Conservation (phyloP, 306 rosid species). For the Prunus kanzakura region DNA sequence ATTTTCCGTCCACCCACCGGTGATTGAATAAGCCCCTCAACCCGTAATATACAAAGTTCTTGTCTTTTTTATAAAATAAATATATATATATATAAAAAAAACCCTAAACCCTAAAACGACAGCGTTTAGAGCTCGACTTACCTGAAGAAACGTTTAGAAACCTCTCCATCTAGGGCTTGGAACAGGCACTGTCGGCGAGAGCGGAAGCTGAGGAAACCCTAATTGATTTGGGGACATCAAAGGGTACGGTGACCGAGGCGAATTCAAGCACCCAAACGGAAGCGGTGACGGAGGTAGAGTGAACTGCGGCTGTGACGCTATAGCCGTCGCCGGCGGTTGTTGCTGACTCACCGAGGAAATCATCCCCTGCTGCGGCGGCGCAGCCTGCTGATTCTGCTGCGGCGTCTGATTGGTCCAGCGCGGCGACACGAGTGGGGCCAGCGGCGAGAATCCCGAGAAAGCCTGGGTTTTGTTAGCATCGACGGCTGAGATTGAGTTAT, state of each 20-base stretch:
- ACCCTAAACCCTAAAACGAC: slow-evolving; percentile 28
- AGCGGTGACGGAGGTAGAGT: slow-evolving; percentile 59
- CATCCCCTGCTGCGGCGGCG: slow-evolving; percentile 16
- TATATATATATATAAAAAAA: not conserved
- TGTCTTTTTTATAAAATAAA: not conserved
- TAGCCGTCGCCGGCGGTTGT: slow-evolving; percentile 9
- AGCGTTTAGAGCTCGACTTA: slow-evolving; percentile 26
- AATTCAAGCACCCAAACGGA: slow-evolving; percentile 86
- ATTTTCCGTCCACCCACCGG: slow-evolving; percentile 38
- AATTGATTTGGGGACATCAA: slow-evolving; percentile 65
- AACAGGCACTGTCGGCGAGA: slow-evolving; percentile 77
- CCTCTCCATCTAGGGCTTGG: slow-evolving; percentile 86
- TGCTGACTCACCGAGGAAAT: not conserved
- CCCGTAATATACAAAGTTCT: slow-evolving; percentile 52
- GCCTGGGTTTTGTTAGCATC: slow-evolving; percentile 56
- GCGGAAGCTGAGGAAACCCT: slow-evolving; percentile 89
- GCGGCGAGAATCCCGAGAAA: slow-evolving; percentile 68
- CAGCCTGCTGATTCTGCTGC: slow-evolving; percentile 27
- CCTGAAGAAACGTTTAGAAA: slow-evolving; percentile 36
- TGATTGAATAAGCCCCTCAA: slow-evolving; percentile 46
- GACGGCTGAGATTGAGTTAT: slow-evolving; percentile 34
- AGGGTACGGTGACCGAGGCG: slow-evolving; percentile 65
- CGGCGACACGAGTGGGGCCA: slow-evolving; percentile 62
- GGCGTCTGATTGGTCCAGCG: slow-evolving; percentile 53
- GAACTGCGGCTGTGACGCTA: slow-evolving; percentile 34